Evolutionary conservation across 2,329 filamentous ascomycete genomes (phyloP), one percentile per base, ranked within the genome.

Genomic region (Ophiostoma ulmi): DNA sequence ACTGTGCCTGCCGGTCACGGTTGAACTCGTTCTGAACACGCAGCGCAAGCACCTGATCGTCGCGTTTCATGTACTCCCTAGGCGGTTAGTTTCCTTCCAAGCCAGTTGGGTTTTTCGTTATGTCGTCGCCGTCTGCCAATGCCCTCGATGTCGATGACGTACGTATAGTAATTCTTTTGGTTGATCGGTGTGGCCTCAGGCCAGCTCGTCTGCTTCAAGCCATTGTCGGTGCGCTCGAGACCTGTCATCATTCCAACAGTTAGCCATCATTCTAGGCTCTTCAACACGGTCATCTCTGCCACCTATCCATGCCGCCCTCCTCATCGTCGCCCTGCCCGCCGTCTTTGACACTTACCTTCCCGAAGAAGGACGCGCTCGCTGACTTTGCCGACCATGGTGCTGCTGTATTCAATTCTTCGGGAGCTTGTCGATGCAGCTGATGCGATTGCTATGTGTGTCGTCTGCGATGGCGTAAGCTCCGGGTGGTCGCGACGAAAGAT

Each of bases 141-240:
- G 44, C 58, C 31, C 31, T 13, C 35, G 35, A n/a, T 35, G 31
- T 39, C 63, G 35, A 63, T 63, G 58, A 83, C 89, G 73, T 85
- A 95, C 92, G 94, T 97, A 80, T 97, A 97, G 81, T 99, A 99
- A 80, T 99, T 99, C 83, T 99, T 99, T 80, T 99, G 95, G 79
- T 99, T 99, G 81, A 99, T 99, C 76, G 95, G 92, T 63, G 88
- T 86, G 71, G 97, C 89, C 77, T 95, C 91, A 11, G 95, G 94
- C 94, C 95, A 99, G 79, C 87, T 96, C 67, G 93, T 92, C 78
- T 95, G 88, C 78, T 94, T 95, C 90, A 99, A 94, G 81, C 94
- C 94, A 87, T 99, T 99, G 84, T 99, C 95, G 72, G 95, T 98
- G 78, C 94, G 88, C 82, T 97, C 93, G 74, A 99, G 88, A 75